Evolutionary conservation across 2,329 filamentous ascomycete species (phyloP), one percentile per base, ranked within the genome.

Genomic region (Pseudogymnoascus sp.): DNA sequence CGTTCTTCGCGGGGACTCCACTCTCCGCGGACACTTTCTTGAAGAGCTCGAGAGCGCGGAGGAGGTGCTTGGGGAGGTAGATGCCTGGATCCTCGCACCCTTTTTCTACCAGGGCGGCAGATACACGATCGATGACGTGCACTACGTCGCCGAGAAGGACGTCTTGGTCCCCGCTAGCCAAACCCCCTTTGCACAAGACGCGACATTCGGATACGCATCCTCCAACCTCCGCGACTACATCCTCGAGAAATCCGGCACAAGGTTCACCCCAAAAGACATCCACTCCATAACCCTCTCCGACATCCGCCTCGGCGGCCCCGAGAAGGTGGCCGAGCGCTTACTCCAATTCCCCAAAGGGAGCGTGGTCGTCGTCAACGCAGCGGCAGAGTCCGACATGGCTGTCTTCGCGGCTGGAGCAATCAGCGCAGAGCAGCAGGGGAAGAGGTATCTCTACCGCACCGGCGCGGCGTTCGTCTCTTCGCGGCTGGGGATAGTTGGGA

Each of bases 101-200:
- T 85, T 85, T 70, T 86, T 86, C 69, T 74, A 80, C 3, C 82
- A 86, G 66, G 84, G 84, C 5, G 83, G 84, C 0, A 70, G 84
- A 2, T 82, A 81, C 46, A 86, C 83, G 0, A 82, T 85, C 12
- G 69, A 80, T 28, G 80, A 86, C 68, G 77, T 85, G 0, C 83
- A 86, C 68, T 86, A 85, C 63, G 83, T 86, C 6, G 77, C 78
- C 1, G 82, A 85, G 49, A 78, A 78, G 0, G 77, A 79, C 0
- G 68, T 67, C 0, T 67, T 83, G 2, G 77, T 83, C 0, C 81
- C 83, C 0, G 81, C 82, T 0, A 79, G 77, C 0, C 73, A 78
- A 34, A 85, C 83, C 0, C 82, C 80, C 0, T 85, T 86, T 64
- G 83, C 83, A 0, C 77, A 77, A 28, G 83, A 86, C 65, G 82